These are phyloP conservation scores for Globisporangium spiculum DNA, from an alignment of 352 stramenopile species.

Conservation along the genomic window DNA sequence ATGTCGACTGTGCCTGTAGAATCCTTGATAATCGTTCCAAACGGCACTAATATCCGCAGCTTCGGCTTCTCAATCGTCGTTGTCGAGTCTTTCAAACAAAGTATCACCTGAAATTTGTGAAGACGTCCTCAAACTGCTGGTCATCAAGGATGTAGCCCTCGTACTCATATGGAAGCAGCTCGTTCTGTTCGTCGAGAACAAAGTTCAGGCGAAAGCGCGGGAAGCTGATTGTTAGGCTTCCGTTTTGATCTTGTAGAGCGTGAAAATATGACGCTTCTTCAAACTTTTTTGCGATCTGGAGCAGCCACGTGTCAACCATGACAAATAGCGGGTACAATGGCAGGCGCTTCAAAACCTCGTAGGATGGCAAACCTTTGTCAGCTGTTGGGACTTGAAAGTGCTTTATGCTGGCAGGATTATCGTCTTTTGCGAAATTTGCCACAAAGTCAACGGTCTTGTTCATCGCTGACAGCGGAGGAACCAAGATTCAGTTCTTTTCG, in stretches of 20 bases:
- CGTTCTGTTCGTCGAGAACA: constrained; percentile 17
- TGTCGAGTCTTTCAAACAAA: constrained; percentile 15
- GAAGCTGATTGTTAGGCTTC: constrained; percentile 31
- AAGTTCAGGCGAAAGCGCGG: constrained; percentile 40
- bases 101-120: constrained; percentile 32
- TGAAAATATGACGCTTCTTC: constrained; percentile 34
- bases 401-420: neutral
- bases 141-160: constrained; percentile 33
- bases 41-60: constrained; percentile 30
- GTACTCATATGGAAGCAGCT: constrained; percentile 33
- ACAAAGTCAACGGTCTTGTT: constrained; percentile 1
- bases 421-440: neutral
- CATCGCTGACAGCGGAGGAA: constrained; percentile 27
- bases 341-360: constrained; percentile 12
- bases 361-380: constrained; percentile 19
- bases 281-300: constrained; percentile 19
- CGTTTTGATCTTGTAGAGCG: constrained; percentile 15
- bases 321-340: neutral
- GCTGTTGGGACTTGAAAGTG: constrained; percentile 37
- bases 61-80: constrained; percentile 20
- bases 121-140: constrained; percentile 40
- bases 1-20: constrained; percentile 19
- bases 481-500: constrained; percentile 35
- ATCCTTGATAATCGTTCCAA: constrained; percentile 24
- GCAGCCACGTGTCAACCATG: neutral